Conservation (phyloP, 208 protist species). For the Trypanosoma lewisi region DNA sequence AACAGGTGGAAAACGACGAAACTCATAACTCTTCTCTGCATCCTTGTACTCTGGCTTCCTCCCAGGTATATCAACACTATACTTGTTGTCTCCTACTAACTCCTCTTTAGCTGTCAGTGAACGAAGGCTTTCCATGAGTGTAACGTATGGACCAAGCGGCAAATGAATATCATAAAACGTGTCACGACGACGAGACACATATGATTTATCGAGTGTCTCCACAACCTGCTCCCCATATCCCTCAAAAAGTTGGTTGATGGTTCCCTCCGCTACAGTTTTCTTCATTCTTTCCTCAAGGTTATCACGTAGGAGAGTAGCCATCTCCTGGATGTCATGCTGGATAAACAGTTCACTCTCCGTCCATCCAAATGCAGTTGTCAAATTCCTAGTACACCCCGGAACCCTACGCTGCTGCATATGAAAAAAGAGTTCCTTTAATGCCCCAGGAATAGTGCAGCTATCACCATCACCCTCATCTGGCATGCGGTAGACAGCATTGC, state of each 20-base stretch:
- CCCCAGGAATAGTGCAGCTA: conserved; percentile 40
- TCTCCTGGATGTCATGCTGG: conserved; percentile 93
- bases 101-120: conserved; percentile 74
- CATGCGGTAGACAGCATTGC: conserved; percentile 81
- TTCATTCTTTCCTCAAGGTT: conserved; percentile 90
- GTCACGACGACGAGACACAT: conserved; percentile 64
- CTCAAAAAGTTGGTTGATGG: conserved; percentile 84
- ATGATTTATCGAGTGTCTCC: conserved; percentile 74
- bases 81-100: conserved; percentile 91
- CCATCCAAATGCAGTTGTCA: conserved; percentile 92
- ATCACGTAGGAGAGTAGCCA: conserved; percentile 83
- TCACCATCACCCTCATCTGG: conserved; percentile 38
- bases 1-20: conserved; percentile 80
- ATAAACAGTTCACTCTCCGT: conserved; percentile 62
- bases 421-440: conserved; percentile 85
- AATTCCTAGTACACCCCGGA: conserved; percentile 63
- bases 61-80: conserved; percentile 78
- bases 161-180: conserved; percentile 91
- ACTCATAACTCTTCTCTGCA: conserved; percentile 77
- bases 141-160: conserved; percentile 57
- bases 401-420: conserved; percentile 77
- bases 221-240: conserved; percentile 81
- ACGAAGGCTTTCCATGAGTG: conserved; percentile 64
- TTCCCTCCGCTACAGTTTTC: conserved; percentile 78
- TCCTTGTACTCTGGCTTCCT: conserved; percentile 82